phyloP scores from a whole-genome alignment of 345 rosid species.

The Linum lewisii region DNA sequence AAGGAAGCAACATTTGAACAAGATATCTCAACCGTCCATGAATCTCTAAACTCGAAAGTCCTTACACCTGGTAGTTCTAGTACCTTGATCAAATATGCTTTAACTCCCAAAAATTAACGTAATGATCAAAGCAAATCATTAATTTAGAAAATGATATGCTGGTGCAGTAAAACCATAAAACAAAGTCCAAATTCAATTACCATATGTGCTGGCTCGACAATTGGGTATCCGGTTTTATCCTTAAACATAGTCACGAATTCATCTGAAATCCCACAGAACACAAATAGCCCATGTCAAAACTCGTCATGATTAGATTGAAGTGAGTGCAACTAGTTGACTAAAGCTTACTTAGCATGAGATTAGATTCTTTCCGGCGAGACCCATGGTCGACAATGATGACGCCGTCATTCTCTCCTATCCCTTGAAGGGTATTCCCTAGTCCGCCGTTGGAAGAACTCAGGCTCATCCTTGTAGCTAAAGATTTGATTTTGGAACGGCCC shows the following conservation, averaged over 20 bases:
- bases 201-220: constrained; percentile 97
- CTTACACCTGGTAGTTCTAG: too few relatives aligned
- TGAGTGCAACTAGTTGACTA: neutral
- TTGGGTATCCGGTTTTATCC: constrained; percentile 56
- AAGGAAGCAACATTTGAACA: too few relatives aligned
- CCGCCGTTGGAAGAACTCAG: constrained; percentile 25
- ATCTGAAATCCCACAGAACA: constrained; percentile 36
- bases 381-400: constrained; percentile 90
- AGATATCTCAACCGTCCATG: too few relatives aligned
- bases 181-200: constrained; percentile 22
- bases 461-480: constrained; percentile 16
- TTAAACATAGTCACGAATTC: constrained; percentile 80
- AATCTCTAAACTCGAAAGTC: too few relatives aligned
- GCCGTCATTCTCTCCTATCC: constrained; percentile 51
- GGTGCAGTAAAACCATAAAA: too few relatives aligned
- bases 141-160: too few relatives aligned
- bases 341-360: constrained; percentile 69
- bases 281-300: neutral
- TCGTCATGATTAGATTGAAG: neutral
- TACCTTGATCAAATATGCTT: too few relatives aligned
- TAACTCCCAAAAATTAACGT: too few relatives aligned
- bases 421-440: constrained; percentile 12
- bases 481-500: neutral
- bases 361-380: constrained; percentile 78
- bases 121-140: too few relatives aligned